Base-by-base conservation (phyloP, 225 moss, liverwort and hornwort species). In the Polytrichum commune region DNA sequence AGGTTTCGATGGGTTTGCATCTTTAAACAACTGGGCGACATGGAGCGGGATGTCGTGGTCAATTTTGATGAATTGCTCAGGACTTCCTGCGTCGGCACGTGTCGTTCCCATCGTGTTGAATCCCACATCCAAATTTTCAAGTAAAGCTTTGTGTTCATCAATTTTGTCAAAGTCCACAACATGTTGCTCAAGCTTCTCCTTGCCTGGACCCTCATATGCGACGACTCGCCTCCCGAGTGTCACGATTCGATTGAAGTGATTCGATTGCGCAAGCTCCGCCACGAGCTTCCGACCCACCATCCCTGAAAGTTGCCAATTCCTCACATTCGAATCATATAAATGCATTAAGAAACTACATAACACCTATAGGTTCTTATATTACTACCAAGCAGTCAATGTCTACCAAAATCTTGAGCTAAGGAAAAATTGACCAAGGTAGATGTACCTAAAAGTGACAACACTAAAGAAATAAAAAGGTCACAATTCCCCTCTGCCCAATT, bases 181-280 rank as follows among this genome's bases (percentile, higher is more conserved):
- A 27, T 84, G 87, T 16, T 87, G 81, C n/a, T 84, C 81, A 8
- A 87, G 87, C 22, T 87, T 87, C 81, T 87, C 87, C 72, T 87
- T 84, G 66, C 84, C 84, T 2, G 84, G 87, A 16, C 87, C 87
- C 54, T 87, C 87, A 29, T 87, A 87, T 3, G 84, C 65, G 32
- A 87, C 87, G 61, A 29, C 70, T 66, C 87, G 79, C 66, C 87
- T 67, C 3, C 87, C 87, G 7, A 87, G 13, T 6, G 81, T 87
- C 79, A 87, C 84, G 3, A 87, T 64, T 26, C 81, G 81, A 62
- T 72, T 74, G 60, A 81, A 87, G 10, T 76, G 74, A 30, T 56
- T 69, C 0, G 87, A 87, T 53, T 84, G 87, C 18, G 84, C 84
- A 13, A 87, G 87, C 79, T 87, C 87, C 18, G 84, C 84, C 32